phyloP scores from a whole-genome alignment of 257 asterid species.

The Prunella vulgaris region DNA sequence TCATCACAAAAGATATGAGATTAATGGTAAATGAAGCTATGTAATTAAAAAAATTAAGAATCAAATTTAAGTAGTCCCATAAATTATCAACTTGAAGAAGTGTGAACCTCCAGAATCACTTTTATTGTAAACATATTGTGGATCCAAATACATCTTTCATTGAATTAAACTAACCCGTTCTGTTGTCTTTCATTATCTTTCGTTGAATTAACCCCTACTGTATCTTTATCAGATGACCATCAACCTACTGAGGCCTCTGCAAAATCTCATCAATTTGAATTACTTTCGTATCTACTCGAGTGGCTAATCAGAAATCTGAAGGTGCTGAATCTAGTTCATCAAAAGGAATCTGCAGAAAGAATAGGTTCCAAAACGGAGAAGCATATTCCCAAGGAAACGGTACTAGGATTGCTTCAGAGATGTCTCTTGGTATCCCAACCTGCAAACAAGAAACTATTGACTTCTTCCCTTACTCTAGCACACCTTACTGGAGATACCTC shows the following conservation, averaged over 20 bases:
- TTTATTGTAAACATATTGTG: too few species aligned
- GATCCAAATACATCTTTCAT: not conserved
- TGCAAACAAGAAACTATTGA: conserved; percentile 38
- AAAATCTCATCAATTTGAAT: conserved; percentile 26
- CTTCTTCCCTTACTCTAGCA: conserved; percentile 49
- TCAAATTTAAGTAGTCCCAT: not conserved
- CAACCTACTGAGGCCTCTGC: conserved; percentile 21
- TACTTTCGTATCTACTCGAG: conserved; percentile 46
- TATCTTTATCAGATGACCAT: conserved; percentile 40
- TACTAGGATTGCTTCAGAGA: conserved; percentile 48
- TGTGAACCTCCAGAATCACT: not conserved
- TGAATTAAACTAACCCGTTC: not conserved
- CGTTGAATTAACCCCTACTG: not conserved
- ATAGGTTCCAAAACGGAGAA: conserved; percentile 28
- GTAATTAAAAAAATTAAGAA: too few species aligned
- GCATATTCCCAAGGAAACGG: conserved; percentile 31
- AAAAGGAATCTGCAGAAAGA: conserved; percentile 33
- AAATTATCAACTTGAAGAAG: not conserved
- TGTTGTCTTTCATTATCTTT: not conserved
- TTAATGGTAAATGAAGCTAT: too few species aligned
- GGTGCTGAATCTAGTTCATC: conserved; percentile 23
- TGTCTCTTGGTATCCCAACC: conserved; percentile 50
- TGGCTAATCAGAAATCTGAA: conserved; percentile 48
- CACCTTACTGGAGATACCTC: conserved; percentile 38
- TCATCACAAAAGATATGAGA: too few species aligned